phyloP scores from a whole-genome alignment of 306 rosid genomes.

The Corylus heterophylla region DNA sequence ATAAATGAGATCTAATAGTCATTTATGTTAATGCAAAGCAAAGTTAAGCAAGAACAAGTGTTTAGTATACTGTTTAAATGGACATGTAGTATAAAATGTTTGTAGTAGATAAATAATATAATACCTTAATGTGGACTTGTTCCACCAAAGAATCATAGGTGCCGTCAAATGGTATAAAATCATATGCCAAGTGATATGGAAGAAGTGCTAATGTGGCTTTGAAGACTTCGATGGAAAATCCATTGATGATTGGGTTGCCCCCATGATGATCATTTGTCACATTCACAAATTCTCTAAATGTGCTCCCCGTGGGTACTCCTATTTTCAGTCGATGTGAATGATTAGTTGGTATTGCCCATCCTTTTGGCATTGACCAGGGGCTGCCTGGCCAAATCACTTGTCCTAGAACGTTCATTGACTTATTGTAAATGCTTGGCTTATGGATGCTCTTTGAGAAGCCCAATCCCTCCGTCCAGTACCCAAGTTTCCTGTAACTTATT shows the following conservation, averaged over 20 bases:
- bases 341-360: conserved; percentile 8
- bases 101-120: neutral
- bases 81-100: neutral
- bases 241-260: neutral
- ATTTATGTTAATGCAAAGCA: too few relatives aligned
- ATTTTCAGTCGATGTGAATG: neutral
- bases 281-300: conserved; percentile 12
- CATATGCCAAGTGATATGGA: conserved; percentile 17
- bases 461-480: neutral
- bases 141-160: conserved; percentile 11
- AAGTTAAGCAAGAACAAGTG: too few relatives aligned
- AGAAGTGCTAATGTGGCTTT: neutral
- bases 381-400: neutral
- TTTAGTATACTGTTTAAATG: neutral
- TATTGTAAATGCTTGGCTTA: neutral
- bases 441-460: neutral
- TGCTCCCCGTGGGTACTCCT: neutral
- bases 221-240: conserved; percentile 18
- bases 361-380: conserved; percentile 1
- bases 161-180: neutral
- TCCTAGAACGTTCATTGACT: neutral
- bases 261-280: neutral
- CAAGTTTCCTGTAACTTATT: neutral
- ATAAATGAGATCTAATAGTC: too few relatives aligned
- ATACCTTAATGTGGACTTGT: conserved; percentile 14